A percentile compares a stretch with the other conserved stretches of the same genome.
These are phyloP conservation scores for Pseudisothecium myosuroides DNA, from an alignment of 225 moss, liverwort and hornwort genomes.

Conservation along the genomic window DNA sequence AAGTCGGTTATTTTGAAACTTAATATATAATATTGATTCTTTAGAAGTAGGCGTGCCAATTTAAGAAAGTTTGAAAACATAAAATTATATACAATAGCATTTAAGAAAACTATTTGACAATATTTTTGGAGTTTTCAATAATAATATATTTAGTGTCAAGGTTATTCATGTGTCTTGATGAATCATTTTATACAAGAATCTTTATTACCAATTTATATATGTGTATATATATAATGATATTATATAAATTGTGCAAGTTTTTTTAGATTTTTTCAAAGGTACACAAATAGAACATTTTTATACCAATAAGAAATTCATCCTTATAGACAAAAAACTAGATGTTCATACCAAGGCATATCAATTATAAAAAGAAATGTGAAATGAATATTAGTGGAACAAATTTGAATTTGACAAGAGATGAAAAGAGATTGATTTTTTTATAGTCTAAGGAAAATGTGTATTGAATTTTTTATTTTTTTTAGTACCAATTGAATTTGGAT, in stretches of 20 bases:
- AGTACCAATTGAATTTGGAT: neutral
- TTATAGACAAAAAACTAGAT: neutral
- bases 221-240: neutral
- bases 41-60: fast-evolving
- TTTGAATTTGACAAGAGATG: neutral
- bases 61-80: neutral
- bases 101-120: neutral
- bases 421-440: neutral
- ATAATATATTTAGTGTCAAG: neutral
- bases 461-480: neutral
- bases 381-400: neutral
- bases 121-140: neutral
- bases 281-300: too few relatives aligned
- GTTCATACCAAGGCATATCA: neutral
- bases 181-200: too few relatives aligned
- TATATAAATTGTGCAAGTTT: too few relatives aligned
- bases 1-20: fast-evolving
- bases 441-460: fast-evolving
- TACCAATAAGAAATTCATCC: neutral
- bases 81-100: neutral
- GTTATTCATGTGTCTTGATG: neutral
- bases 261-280: neutral
- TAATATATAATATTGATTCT: neutral
- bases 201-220: neutral
- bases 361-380: neutral